Base-by-base conservation (phyloP, 192 early-diverging fungal genomes). In the Coemansia sp. region DNA sequence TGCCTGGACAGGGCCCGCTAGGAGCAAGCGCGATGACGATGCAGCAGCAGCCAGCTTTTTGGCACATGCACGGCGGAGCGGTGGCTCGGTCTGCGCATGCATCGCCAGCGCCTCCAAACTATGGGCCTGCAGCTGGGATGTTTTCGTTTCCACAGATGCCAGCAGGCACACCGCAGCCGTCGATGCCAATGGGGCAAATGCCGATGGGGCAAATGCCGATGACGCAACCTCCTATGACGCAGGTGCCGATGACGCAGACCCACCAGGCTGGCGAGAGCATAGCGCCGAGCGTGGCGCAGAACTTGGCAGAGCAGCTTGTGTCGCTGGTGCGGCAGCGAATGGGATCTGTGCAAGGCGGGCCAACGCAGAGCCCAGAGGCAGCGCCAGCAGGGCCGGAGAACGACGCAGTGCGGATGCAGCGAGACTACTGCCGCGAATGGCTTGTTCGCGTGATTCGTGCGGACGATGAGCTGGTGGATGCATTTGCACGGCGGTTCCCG, bases 401-500 rank as follows among this genome's bases (percentile, higher is more conserved):
- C 8, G 40, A 40, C 17, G 69, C 63, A 9, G 36, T 44, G 15
- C 69, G 64, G 67, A 44, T 46, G 58, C 76, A 79, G 71, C 71
- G 76, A 26, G 71, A 73, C 55, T 79, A 73, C 37, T 79, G 76
- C 62, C 58, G 76, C 51, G 67, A 74, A 31, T 79, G 76, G 76
- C 71, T 79, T 26, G 61, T 79, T 26, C 76, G 70, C 10, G 76
- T 79, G 58, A 79, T 79, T 46, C 71, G 64, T 50, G 64, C 71
- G 21, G 76, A 79, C 56, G 71, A 79, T 56, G 76, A 79, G 65
- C 76, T 79, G 48, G 76, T 79, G 42, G 76, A 79, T 58, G 76
- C 71, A 42, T 79, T 79, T 68, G 76, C 68, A 3, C 71, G 66
- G 65, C 71, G 76, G 34, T 79, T 79, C 56, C 76, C 76, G 12